Evolutionary conservation across 768 basidiomycete species (phyloP).

Genomic region (Leccinum broughii): DNA sequence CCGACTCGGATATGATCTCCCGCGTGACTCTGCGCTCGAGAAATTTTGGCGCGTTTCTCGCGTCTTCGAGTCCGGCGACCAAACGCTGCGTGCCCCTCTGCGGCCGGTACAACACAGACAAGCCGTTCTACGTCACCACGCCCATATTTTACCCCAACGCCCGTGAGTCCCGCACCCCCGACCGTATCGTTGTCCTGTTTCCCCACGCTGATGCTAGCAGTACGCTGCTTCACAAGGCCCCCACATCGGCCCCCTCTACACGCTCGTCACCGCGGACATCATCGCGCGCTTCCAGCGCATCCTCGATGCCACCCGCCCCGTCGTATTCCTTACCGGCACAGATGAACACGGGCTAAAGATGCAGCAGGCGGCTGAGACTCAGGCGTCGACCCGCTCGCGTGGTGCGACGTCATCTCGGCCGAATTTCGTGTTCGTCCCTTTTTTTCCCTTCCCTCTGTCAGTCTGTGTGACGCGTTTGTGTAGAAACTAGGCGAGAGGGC

Average conservation of each 20-base stretch:
- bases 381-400: slow-evolving; percentile 53
- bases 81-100: neutral
- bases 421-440: slow-evolving; percentile 67
- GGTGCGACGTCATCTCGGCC: slow-evolving; percentile 70
- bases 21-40: slow-evolving; percentile 4
- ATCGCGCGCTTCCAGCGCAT: no score
- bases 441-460: neutral
- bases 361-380: slow-evolving; percentile 71
- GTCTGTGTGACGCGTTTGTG: neutral
- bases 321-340: no score
- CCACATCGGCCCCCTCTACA: slow-evolving; percentile 38
- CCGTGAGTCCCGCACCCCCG: slow-evolving; percentile 37
- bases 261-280: no score
- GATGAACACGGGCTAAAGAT: slow-evolving; percentile 88
- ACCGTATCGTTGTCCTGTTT: neutral
- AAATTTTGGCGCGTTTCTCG: neutral
- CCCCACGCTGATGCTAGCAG: slow-evolving; percentile 11
- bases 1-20: slow-evolving; percentile 4
- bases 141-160: slow-evolving; percentile 96
- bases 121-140: slow-evolving; percentile 85
- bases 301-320: no score
- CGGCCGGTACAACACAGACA: slow-evolving; percentile 28
- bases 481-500: slow-evolving; percentile 68
- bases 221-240: slow-evolving; percentile 47
- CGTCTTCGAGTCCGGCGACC: neutral